These are phyloP conservation scores for Serendipita sp. DNA, from an alignment of 768 basidiomycete species.

Conservation along the genomic window DNA sequence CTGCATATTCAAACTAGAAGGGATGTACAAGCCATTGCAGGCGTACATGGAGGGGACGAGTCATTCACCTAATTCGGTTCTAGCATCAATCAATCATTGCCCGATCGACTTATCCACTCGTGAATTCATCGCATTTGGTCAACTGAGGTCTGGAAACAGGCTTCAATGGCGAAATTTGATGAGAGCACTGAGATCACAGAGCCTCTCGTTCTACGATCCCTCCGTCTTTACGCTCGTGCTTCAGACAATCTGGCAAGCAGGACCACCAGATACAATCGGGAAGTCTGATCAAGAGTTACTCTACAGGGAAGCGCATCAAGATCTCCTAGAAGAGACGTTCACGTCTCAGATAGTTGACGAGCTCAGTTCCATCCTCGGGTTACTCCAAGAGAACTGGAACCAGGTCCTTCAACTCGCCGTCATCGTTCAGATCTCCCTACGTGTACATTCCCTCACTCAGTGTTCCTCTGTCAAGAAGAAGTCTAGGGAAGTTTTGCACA, in stretches of 20 bases:
- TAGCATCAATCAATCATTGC: conserved; percentile 28
- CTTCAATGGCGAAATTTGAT: conserved; percentile 39
- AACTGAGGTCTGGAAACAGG: conserved; percentile 28
- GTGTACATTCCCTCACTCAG: conserved; percentile 22
- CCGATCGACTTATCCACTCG: conserved; percentile 28
- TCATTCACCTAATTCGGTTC: conserved; percentile 28
- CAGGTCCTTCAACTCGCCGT: conserved; percentile 21
- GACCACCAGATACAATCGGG: conserved; percentile 13
- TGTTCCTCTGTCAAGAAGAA: conserved; percentile 11
- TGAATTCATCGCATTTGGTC: conserved; percentile 31
- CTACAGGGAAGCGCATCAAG: conserved; percentile 26
- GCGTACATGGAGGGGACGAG: conserved; percentile 18
- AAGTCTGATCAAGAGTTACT: conserved; percentile 7
- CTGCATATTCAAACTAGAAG: conserved; percentile 23
- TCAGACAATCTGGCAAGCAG: conserved; percentile 32
- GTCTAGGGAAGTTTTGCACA: conserved; percentile 19
- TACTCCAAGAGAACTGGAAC: conserved; percentile 30
- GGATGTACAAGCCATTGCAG: conserved; percentile 23
- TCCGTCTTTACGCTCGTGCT: conserved; percentile 29
- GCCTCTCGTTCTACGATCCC: conserved; percentile 24
- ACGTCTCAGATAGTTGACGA: conserved; percentile 23
- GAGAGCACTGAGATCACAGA: conserved; percentile 27
- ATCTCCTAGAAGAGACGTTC: conserved; percentile 20
- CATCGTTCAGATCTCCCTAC: conserved; percentile 22
- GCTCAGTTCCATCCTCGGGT: conserved; percentile 21